These are phyloP conservation scores for Paracamarosporium sp. DNA, from an alignment of 2,329 filamentous ascomycete genomes.

Conservation along the genomic window DNA sequence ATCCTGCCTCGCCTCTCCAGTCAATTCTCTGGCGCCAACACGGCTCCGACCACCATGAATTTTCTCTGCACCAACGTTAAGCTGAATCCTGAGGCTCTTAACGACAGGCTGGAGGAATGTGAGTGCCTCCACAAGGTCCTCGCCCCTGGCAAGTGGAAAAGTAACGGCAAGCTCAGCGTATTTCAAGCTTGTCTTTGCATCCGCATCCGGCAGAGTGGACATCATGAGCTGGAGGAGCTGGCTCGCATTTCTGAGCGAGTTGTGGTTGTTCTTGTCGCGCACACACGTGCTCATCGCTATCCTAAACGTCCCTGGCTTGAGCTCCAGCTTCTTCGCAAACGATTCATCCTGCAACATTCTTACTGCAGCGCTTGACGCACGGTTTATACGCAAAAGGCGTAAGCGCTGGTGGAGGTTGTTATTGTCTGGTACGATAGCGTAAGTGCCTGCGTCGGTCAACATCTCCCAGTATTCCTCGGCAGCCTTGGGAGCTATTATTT, in stretches of 20 bases:
- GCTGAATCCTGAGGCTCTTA: slow-evolving; percentile 36
- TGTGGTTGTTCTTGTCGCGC: slow-evolving; percentile 77
- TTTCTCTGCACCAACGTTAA: slow-evolving; percentile 31
- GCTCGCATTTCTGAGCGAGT: slow-evolving; percentile 70
- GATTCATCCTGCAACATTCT: slow-evolving; percentile 59
- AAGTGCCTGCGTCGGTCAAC: slow-evolving; percentile 62
- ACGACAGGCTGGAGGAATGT: slow-evolving; percentile 31
- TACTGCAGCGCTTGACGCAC: slow-evolving; percentile 68
- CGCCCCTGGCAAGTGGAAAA: slow-evolving; percentile 37
- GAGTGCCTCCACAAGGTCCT: slow-evolving; percentile 38
- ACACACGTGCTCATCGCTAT: slow-evolving; percentile 77
- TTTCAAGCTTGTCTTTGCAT: slow-evolving; percentile 35
- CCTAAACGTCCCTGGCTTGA: slow-evolving; percentile 64
- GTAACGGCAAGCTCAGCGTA: slow-evolving; percentile 37
- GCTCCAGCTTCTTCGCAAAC: slow-evolving; percentile 31
- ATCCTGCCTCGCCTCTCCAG: slow-evolving; percentile 28
- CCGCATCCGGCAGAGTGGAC: slow-evolving; percentile 33
- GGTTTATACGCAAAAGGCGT: slow-evolving; percentile 68
- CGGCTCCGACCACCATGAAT: background rate
- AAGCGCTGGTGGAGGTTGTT: slow-evolving; percentile 75
- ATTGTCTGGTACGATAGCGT: slow-evolving; percentile 72
- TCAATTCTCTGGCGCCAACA: slow-evolving; percentile 21
- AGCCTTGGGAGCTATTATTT: slow-evolving; percentile 65
- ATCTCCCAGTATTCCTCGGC: slow-evolving; percentile 80
- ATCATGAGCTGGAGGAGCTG: slow-evolving; percentile 63